Evolutionary conservation across 345 rosid genomes (phyloP), one percentile per base, ranked within the genome.

Genomic region (Stellera chamaejasme): DNA sequence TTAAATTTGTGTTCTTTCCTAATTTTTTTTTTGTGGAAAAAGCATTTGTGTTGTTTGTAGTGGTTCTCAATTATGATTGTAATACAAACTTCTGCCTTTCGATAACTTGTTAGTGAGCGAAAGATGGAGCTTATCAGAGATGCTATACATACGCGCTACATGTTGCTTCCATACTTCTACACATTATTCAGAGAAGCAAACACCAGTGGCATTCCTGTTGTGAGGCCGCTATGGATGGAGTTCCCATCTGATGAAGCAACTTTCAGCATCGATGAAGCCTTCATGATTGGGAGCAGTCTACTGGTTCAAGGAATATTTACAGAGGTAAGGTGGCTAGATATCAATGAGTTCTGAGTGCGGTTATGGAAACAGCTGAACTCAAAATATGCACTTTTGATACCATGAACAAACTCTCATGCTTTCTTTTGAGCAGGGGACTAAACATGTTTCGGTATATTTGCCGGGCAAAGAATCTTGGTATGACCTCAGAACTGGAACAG

Each of bases 201-300:
- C 45, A 53, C 76, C 13, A 87, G 72, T 11, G 99, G 99, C 64
- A 66, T 83, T 69, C 97, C 99, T 23, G 82, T 94, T 50, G 48
- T 74, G 50, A 97, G 97, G 13, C 96, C 99, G 36, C 56, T 94
- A 64, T 94, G 99, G 99, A 94, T 94, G 99, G 99, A 94, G 77
- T 90, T 94, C 74, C 95, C 99, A 42, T 77, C 73, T 45, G 99
- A 94, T 55, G 90, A 87, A 76, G 75, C 76, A 55, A 81, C 96
- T 63, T 90, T 85, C 67, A 73, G 56, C 61, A 94, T 84, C 43
- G 99, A 90, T 52, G 99, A 94, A 69, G 90, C 97, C 43, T 94
- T 94, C 78, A 90, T 94, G 99, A 88, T 94, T 56, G 99, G 99
- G 59, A 72, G 70, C 69, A 81, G 88, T 75, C 77, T 94, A 50